Conservation (phyloP, 306 rosid species). For the Myrica gale region DNA sequence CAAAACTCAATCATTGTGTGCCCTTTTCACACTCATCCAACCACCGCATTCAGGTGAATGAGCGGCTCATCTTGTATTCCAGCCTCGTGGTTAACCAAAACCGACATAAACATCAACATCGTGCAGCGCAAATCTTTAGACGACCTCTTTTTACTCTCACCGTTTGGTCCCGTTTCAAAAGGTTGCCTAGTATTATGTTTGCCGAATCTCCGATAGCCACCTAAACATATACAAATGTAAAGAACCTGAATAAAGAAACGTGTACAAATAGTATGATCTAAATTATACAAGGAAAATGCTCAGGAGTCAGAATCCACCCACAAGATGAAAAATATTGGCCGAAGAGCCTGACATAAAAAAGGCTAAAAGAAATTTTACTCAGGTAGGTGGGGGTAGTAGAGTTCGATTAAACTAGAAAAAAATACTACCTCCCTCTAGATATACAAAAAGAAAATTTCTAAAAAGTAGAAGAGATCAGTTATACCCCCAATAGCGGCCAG, state of each 20-base stretch:
- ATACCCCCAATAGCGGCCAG: conserved; percentile 29
- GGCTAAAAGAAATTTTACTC: background rate
- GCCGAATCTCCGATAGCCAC: too few species aligned
- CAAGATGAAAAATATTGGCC: too few species aligned
- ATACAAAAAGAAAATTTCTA: conserved; percentile 43
- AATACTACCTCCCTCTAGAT: conserved; percentile 50
- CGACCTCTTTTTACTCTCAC: too few species aligned
- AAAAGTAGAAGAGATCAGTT: conserved; percentile 37
- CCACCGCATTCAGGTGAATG: background rate
- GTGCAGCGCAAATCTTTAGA: background rate
- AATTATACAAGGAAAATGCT: background rate
- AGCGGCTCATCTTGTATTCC: background rate
- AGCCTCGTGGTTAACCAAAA: background rate
- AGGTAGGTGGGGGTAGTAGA: conserved; percentile 7
- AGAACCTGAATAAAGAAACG: background rate
- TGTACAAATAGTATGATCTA: background rate
- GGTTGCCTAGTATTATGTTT: background rate
- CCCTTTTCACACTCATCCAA: background rate
- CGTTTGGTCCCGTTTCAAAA: background rate
- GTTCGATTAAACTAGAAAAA: conserved; percentile 32
- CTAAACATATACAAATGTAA: background rate
- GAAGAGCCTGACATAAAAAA: too few species aligned
- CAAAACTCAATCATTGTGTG: conserved; percentile 18
- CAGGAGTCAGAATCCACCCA: background rate
- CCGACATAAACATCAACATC: background rate